Evolutionary conservation across 2,329 filamentous ascomycete species (phyloP).

Genomic region (Neocucurbitaria cava): DNA sequence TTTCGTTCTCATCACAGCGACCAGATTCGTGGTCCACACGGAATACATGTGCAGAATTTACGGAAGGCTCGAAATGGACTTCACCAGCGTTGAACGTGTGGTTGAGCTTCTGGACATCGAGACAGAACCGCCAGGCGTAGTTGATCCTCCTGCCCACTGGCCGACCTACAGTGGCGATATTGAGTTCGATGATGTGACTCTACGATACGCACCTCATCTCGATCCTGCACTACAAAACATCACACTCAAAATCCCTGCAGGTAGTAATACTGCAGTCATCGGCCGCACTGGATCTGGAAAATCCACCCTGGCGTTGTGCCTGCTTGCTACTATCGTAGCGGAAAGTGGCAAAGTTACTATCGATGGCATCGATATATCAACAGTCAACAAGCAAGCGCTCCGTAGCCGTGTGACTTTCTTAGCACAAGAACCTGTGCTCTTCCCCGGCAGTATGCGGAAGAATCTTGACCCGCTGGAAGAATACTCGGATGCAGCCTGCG

Average conservation of each 20-base stretch:
- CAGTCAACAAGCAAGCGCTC: slow-evolving; percentile 65
- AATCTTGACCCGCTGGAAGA: slow-evolving; percentile 69
- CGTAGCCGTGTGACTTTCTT: slow-evolving; percentile 70
- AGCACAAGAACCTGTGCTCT: slow-evolving; percentile 71
- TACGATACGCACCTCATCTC: slow-evolving; percentile 79
- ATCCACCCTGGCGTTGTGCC: slow-evolving; percentile 72
- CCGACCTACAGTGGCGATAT: slow-evolving; percentile 75
- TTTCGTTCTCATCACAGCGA: slow-evolving; percentile 79
- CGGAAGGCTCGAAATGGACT: slow-evolving; percentile 87
- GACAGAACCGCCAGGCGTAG: slow-evolving; percentile 71
- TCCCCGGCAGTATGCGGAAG: slow-evolving; percentile 66
- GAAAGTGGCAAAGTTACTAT: slow-evolving; percentile 64
- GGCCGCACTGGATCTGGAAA: slow-evolving; percentile 82
- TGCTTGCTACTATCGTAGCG: slow-evolving; percentile 63
- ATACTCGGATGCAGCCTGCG: slow-evolving; percentile 63
- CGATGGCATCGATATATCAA: slow-evolving; percentile 66
- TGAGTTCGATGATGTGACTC: slow-evolving; percentile 76
- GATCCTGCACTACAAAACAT: slow-evolving; percentile 74
- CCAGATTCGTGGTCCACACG: slow-evolving; percentile 70
- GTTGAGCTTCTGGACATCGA: slow-evolving; percentile 82
- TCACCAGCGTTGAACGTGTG: slow-evolving; percentile 87
- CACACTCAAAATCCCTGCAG: slow-evolving; percentile 76
- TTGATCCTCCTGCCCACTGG: slow-evolving; percentile 78
- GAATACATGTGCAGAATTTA: slow-evolving; percentile 80
- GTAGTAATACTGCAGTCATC: slow-evolving; percentile 79